Evolutionary conservation across 1,284 basidiomycete species (phyloP).

Genomic region (Sanghuangporus baumii): DNA sequence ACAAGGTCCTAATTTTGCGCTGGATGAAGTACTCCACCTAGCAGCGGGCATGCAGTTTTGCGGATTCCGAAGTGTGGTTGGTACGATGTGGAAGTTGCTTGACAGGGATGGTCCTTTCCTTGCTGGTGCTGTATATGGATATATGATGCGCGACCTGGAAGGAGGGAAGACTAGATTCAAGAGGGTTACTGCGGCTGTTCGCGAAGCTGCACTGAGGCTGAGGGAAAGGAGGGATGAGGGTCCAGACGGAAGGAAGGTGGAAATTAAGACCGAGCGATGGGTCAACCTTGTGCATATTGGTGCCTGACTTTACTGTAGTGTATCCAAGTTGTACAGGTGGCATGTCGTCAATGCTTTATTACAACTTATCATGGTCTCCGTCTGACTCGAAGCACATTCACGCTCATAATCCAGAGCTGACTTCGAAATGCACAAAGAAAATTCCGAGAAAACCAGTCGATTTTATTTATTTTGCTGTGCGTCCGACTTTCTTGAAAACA

Average conservation of each 20-base stretch:
- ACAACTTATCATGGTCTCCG: no score
- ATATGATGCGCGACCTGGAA: background rate
- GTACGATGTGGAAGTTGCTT: conserved; percentile 33
- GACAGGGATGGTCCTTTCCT: conserved; percentile 22
- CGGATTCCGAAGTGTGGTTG: conserved; percentile 33
- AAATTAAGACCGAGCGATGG: background rate
- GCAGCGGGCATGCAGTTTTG: conserved; percentile 30
- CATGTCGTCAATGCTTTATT: no score
- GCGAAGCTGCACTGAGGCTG: background rate
- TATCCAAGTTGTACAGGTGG: no score
- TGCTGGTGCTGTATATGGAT: background rate
- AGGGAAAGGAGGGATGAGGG: background rate
- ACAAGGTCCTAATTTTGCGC: conserved; percentile 6
- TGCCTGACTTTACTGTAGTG: background rate
- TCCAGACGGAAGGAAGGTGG: background rate
- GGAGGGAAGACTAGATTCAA: background rate
- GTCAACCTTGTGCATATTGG: background rate
- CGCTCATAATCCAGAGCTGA: no score
- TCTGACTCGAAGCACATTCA: no score
- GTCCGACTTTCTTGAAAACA: no score
- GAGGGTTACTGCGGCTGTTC: background rate
- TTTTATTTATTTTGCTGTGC: no score
- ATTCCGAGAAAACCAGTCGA: no score
- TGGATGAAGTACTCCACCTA: conserved; percentile 32
- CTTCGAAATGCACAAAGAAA: no score